phyloP scores from a whole-genome alignment of 176 grass and related monocot species.

The Oryza meyeriana region DNA sequence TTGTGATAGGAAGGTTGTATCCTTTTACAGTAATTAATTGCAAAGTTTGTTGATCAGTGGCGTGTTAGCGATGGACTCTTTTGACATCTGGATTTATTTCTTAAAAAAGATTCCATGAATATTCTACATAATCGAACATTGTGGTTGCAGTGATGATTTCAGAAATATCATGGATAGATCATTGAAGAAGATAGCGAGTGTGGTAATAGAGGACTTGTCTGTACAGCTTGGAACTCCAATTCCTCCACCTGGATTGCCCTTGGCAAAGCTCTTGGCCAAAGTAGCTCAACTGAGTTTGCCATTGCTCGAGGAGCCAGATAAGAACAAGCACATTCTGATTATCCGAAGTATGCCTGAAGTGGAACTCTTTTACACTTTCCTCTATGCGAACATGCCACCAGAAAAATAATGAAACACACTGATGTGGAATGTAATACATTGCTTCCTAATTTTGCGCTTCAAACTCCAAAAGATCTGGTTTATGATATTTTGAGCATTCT shows the following conservation, averaged over 20 bases:
- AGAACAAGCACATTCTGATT: conserved; percentile 78
- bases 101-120: neutral
- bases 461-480: neutral
- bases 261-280: conserved; percentile 80
- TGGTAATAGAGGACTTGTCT: conserved; percentile 53
- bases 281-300: conserved; percentile 53
- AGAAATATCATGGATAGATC: conserved; percentile 76
- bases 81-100: neutral
- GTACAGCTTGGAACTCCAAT: conserved; percentile 36
- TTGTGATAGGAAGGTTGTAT: neutral
- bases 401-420: conserved; percentile 26
- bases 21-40: neutral
- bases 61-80: neutral
- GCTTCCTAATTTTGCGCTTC: conserved; percentile 18
- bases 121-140: conserved; percentile 8
- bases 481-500: neutral
- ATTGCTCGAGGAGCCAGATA: conserved; percentile 84
- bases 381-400: conserved; percentile 74
- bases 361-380: conserved; percentile 84
- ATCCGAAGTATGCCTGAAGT: conserved; percentile 77
- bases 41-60: neutral
- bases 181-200: conserved; percentile 55
- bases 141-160: conserved; percentile 74
- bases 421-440: neutral
- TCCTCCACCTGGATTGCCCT: conserved; percentile 53